phyloP scores from a whole-genome alignment of 139 green algal genomes.

The Tetradesmus lagerheimii region DNA sequence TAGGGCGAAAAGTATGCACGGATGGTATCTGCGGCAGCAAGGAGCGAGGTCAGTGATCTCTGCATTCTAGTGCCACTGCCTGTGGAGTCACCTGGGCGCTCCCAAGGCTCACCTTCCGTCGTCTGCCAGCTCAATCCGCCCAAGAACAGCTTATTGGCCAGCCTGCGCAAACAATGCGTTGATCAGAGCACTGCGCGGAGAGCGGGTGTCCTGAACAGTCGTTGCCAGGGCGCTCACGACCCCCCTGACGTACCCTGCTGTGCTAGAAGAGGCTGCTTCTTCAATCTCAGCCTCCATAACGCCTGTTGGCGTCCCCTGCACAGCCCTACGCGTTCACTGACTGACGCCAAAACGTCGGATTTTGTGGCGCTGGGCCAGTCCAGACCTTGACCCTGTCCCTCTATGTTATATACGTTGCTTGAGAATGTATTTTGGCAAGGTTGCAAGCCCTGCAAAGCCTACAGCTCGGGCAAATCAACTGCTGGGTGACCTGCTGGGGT shows the following conservation, averaged over 20 bases:
- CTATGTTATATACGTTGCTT: neutral
- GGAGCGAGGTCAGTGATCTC: neutral
- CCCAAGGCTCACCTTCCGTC: conserved; percentile 68
- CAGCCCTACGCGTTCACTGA: neutral
- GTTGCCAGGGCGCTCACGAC: neutral
- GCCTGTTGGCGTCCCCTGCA: neutral
- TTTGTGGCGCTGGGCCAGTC: neutral
- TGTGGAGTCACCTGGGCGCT: no score
- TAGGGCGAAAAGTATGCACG: conserved; percentile 77
- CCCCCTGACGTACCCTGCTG: neutral
- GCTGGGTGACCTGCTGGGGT: neutral
- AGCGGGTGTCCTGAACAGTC: neutral
- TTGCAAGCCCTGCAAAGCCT: neutral
- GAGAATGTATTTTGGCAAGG: neutral
- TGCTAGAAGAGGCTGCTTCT: neutral
- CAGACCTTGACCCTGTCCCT: neutral
- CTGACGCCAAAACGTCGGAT: neutral
- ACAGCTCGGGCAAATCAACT: conserved; percentile 6
- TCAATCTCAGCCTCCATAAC: neutral
- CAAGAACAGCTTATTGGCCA: conserved; percentile 74
- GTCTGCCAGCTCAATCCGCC: conserved; percentile 80
- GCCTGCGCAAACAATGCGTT: conserved; percentile 5
- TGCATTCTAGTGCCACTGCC: neutral
- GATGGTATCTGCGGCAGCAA: conserved; percentile 71
- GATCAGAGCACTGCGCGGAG: neutral